A percentile compares a stretch with the other conserved stretches of the same genome.
Conservation (phyloP, 208 protist species). For the Crithidia bombi region DNA sequence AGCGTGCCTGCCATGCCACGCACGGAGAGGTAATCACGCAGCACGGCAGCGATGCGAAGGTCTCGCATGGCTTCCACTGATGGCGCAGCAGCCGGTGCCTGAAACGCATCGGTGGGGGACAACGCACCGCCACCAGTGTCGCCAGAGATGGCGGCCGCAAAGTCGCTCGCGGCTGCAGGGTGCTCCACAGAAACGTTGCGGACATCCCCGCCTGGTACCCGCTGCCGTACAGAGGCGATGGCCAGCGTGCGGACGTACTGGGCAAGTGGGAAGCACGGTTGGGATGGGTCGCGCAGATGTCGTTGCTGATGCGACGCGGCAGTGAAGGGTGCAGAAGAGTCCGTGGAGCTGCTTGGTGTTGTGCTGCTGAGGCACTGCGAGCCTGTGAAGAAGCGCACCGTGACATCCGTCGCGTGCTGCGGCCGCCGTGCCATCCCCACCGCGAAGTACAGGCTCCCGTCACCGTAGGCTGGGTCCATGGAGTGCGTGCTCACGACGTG, state of each 20-base stretch:
- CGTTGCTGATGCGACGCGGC: neutral
- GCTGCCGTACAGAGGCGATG: conserved; percentile 14
- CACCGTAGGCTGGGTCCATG: conserved; percentile 21
- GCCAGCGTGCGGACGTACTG: conserved; percentile 23
- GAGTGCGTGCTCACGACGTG: conserved; percentile 32
- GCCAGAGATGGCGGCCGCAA: conserved; percentile 36
- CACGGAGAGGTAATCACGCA: conserved; percentile 55
- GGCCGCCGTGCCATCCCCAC: conserved; percentile 61
- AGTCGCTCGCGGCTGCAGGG: conserved; percentile 23
- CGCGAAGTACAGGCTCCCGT: conserved; percentile 55
- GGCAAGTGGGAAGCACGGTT: conserved; percentile 19
- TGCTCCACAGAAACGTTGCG: neutral
- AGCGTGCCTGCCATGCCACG: conserved; percentile 54
- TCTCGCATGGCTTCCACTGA: conserved; percentile 39
- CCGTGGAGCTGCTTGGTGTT: neutral
- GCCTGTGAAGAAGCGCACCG: conserved; percentile 57
- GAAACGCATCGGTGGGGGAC: conserved; percentile 22
- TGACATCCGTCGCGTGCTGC: conserved; percentile 30
- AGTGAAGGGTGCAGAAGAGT: neutral
- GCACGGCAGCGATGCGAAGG: conserved; percentile 40
- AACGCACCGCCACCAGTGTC: conserved; percentile 25
- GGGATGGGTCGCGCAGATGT: neutral
- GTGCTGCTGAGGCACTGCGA: conserved; percentile 7
- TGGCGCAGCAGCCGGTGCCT: neutral
- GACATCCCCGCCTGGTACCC: neutral